Evolutionary conservation across 208 protist genomes (phyloP).

Genomic region (Acanthamoeba lugdunensis): DNA sequence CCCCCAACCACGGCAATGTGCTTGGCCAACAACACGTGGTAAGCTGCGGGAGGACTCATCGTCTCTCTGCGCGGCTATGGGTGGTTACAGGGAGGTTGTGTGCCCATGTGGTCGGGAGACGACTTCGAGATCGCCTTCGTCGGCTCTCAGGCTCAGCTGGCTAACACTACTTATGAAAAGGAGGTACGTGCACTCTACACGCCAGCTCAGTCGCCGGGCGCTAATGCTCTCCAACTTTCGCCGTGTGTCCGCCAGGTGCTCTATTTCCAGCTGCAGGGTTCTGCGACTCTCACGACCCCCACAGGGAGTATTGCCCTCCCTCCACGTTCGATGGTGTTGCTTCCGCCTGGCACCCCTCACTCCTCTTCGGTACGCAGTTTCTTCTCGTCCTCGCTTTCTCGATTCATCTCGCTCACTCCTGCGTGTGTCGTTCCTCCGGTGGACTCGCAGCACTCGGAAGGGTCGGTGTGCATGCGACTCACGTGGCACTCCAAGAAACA

Average conservation of each 20-base stretch:
- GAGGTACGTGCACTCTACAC: background rate
- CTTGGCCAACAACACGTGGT: too few species aligned
- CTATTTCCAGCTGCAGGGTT: conserved; percentile 41
- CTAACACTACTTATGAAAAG: background rate
- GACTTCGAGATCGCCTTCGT: conserved; percentile 26
- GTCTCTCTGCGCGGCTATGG: background rate
- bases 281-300: background rate
- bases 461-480: background rate
- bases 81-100: background rate
- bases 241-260: background rate
- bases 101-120: conserved; percentile 1
- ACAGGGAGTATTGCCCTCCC: background rate
- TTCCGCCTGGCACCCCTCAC: conserved; percentile 4
- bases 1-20: too few species aligned
- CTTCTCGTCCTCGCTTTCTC: too few species aligned
- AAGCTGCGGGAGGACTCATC: background rate
- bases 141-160: background rate
- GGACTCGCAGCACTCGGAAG: background rate
- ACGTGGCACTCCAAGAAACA: conserved; percentile 19
- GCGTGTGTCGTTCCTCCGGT: background rate
- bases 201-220: background rate
- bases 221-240: background rate
- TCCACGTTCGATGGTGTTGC: background rate
- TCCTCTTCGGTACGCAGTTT: background rate
- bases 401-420: background rate